phyloP scores from a whole-genome alignment of 2,329 filamentous ascomycete species.

The Alternaria gansuensis region DNA sequence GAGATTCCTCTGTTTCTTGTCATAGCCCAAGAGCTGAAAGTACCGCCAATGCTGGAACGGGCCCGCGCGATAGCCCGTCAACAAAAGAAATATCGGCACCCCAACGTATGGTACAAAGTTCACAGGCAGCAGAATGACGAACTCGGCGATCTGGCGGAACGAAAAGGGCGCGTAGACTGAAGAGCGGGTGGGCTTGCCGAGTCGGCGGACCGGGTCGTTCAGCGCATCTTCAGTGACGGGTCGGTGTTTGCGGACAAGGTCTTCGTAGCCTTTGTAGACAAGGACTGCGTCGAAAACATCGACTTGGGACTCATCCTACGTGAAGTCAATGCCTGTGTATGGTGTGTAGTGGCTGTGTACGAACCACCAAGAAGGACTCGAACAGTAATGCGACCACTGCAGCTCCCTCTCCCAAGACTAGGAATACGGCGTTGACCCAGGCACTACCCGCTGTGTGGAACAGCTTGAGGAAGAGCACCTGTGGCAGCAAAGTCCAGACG shows the following conservation, averaged over 20 bases:
- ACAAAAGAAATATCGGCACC: slow-evolving; percentile 82
- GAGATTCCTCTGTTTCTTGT: slow-evolving; percentile 74
- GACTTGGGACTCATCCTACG: slow-evolving; percentile 73
- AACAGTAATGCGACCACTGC: slow-evolving; percentile 68
- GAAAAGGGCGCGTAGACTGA: slow-evolving; percentile 90
- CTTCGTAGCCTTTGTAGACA: slow-evolving; percentile 74
- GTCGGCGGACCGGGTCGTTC: slow-evolving; percentile 76
- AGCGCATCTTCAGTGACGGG: slow-evolving; percentile 72
- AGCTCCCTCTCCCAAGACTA: slow-evolving; percentile 76
- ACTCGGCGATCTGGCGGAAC: slow-evolving; percentile 86
- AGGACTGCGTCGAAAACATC: slow-evolving; percentile 81
- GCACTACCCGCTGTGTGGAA: slow-evolving; percentile 83
- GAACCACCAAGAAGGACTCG: slow-evolving; percentile 60
- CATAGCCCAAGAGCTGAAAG: slow-evolving; percentile 79
- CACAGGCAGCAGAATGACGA: slow-evolving; percentile 72
- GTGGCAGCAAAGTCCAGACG: slow-evolving; percentile 85
- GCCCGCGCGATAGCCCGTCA: slow-evolving; percentile 87
- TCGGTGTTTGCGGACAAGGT: slow-evolving; percentile 57
- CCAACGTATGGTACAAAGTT: slow-evolving; percentile 88
- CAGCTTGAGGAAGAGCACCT: slow-evolving; percentile 86
- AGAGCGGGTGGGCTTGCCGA: slow-evolving; percentile 80
- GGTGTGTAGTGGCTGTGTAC: not conserved
- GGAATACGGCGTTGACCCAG: slow-evolving; percentile 87
- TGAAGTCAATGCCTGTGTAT: slow-evolving; percentile 1
- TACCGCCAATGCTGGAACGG: slow-evolving; percentile 92